Evolutionary conservation across 305 asterid genomes (phyloP).

Genomic region (Euphrasia arctica): DNA sequence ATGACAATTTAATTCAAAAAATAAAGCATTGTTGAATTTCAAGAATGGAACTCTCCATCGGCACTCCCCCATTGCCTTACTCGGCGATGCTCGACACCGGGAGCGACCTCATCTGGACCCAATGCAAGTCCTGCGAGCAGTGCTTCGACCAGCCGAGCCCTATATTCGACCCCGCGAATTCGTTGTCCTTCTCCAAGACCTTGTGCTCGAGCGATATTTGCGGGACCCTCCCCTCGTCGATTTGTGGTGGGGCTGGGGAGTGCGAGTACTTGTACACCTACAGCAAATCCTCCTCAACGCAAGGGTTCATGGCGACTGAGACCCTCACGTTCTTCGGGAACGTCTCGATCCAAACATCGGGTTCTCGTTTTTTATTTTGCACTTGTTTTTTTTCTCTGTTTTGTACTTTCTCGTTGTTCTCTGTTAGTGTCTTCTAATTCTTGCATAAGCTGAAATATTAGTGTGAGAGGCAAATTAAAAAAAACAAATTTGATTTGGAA

Average conservation of each 20-base stretch:
- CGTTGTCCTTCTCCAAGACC: constrained; percentile 46
- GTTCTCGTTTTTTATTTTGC: constrained; percentile 21
- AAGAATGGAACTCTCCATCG: constrained; percentile 55
- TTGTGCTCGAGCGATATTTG: constrained; percentile 60
- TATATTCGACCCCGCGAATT: constrained; percentile 61
- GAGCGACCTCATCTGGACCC: constrained; percentile 90
- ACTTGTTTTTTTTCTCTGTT: too few relatives aligned
- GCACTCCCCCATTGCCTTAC: constrained; percentile 56
- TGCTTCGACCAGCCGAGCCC: constrained; percentile 66
- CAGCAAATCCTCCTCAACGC: constrained; percentile 71
- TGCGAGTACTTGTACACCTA: constrained; percentile 69
- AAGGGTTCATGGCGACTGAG: constrained; percentile 63
- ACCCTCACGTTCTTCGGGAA: constrained; percentile 48
- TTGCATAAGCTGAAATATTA: too few relatives aligned
- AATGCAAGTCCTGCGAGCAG: constrained; percentile 70
- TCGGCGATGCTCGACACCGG: constrained; percentile 79
- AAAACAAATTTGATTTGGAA: too few relatives aligned
- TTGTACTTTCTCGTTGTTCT: too few relatives aligned
- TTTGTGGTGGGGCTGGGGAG: constrained; percentile 34
- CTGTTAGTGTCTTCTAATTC: too few relatives aligned
- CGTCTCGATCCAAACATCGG: constrained; percentile 43
- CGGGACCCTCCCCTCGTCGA: constrained; percentile 45
- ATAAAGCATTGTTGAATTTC: too few relatives aligned
- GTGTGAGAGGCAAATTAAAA: too few relatives aligned
- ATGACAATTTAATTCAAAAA: too few relatives aligned